phyloP scores from a whole-genome alignment of 106 monocot genomes.

The Narthecium ossifragum region DNA sequence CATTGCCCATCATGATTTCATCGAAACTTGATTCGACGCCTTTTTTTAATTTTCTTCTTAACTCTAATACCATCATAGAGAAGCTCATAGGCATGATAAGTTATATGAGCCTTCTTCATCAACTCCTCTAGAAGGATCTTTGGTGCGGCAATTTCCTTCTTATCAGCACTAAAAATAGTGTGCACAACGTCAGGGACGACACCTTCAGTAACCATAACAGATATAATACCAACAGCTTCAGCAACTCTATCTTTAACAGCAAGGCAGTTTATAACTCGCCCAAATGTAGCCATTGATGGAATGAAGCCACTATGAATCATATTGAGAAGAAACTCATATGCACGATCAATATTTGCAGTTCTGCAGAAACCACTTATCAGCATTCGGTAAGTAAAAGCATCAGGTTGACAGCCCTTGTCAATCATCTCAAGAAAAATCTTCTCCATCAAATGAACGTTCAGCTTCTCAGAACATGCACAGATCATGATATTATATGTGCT shows the following conservation, averaged over 20 bases:
- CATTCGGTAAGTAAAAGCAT: slow-evolving; percentile 66
- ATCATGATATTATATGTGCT: slow-evolving; percentile 81
- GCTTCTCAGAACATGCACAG: slow-evolving; percentile 44
- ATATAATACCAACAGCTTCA: slow-evolving; percentile 65
- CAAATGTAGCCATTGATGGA: slow-evolving; percentile 76
- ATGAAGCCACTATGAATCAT: slow-evolving; percentile 43
- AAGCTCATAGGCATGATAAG: slow-evolving; percentile 75
- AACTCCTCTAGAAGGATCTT: slow-evolving; percentile 91
- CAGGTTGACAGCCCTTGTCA: slow-evolving; percentile 30
- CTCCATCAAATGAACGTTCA: slow-evolving; percentile 52
- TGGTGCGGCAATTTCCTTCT: slow-evolving; percentile 82
- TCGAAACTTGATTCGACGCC: slow-evolving; percentile 16
- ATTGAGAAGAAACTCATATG: slow-evolving; percentile 40
- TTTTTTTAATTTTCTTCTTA: slow-evolving; percentile 43
- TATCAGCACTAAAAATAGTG: slow-evolving; percentile 72
- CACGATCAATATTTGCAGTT: slow-evolving; percentile 45
- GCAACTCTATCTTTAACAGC: slow-evolving; percentile 25
- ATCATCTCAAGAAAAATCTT: slow-evolving; percentile 72
- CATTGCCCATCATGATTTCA: slow-evolving; percentile 8
- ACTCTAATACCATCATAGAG: slow-evolving; percentile 88
- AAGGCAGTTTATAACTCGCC: slow-evolving; percentile 57
- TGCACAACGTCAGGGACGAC: slow-evolving; percentile 65
- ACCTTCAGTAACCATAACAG: slow-evolving; percentile 53
- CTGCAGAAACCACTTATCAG: slow-evolving; percentile 66
- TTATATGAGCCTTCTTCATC: slow-evolving; percentile 74